A percentile compares a stretch with the other conserved stretches of the same genome.
phyloP scores from a whole-genome alignment of 306 rosid species.

The Cucurbita pepo region DNA sequence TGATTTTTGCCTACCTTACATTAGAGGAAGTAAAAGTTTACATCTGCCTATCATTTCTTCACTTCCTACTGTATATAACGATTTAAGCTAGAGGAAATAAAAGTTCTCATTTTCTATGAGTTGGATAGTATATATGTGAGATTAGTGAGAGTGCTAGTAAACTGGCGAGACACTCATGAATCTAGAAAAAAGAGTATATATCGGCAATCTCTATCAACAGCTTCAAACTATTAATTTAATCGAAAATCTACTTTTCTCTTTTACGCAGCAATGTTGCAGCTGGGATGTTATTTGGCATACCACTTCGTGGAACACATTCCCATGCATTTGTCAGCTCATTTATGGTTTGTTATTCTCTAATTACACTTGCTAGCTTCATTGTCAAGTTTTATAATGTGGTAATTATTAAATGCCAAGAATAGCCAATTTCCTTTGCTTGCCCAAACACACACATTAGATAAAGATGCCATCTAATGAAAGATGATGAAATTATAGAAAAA shows the following conservation, averaged over 20 bases:
- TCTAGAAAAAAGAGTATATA: neutral
- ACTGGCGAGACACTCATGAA: neutral
- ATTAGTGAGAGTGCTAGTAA: neutral
- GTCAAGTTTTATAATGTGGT: neutral
- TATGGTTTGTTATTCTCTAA: slow-evolving; percentile 50
- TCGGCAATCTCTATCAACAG: neutral
- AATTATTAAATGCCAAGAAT: neutral
- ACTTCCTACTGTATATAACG: neutral
- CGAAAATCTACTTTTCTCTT: slow-evolving; percentile 1
- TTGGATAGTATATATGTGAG: neutral
- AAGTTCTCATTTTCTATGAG: neutral
- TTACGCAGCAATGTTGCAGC: slow-evolving; percentile 88
- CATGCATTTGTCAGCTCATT: slow-evolving; percentile 99
- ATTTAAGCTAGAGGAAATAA: neutral
- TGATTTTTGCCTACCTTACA: neutral
- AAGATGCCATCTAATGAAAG: neutral
- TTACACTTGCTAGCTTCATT: neutral
- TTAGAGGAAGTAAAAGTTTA: neutral
- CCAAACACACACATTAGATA: neutral
- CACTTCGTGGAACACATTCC: slow-evolving; percentile 97
- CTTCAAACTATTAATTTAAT: neutral
- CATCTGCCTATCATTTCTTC: neutral
- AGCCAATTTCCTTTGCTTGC: neutral
- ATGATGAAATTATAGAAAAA: neutral
- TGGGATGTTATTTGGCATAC: slow-evolving; percentile 87